Conservation (phyloP, 2,329 filamentous ascomycete species). For the Colletotrichum destructivum region DNA sequence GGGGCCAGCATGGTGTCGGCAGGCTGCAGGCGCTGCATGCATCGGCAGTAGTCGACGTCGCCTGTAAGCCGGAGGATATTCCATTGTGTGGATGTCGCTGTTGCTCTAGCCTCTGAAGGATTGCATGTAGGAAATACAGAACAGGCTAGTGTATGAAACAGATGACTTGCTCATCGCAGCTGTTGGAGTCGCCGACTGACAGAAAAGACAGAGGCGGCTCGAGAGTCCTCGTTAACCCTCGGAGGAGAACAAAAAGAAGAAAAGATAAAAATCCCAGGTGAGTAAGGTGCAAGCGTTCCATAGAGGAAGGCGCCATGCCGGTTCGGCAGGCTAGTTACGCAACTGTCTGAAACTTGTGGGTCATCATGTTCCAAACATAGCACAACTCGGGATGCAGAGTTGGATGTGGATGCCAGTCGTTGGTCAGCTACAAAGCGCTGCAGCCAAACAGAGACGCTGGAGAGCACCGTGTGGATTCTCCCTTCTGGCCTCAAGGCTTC, state of each 20-base stretch:
- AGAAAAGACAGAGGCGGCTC: no score
- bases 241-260: no score
- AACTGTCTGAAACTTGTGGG: constrained; percentile 39
- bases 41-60: constrained; percentile 21
- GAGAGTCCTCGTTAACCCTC: no score
- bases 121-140: not conserved
- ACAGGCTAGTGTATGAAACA: not conserved
- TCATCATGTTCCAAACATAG: constrained; percentile 39
- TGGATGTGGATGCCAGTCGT: constrained; percentile 1
- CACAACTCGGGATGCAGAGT: constrained; percentile 24
- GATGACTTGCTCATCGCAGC: constrained; percentile 9
- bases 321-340: constrained; percentile 35
- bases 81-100: not conserved
- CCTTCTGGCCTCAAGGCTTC: not conserved
- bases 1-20: constrained; percentile 21
- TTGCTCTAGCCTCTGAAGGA: not conserved
- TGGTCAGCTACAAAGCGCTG: constrained; percentile 13
- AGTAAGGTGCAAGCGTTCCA: not conserved
- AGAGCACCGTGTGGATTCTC: not conserved
- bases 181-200: not conserved
- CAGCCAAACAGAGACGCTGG: not conserved
- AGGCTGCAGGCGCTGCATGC: constrained; percentile 35
- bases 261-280: not conserved
- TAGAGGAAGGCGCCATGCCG: constrained; percentile 16
- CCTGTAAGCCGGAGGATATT: not conserved